Conservation (phyloP, 371 early-diverging fungal genomes). For the Rhizopus arrhizus region DNA sequence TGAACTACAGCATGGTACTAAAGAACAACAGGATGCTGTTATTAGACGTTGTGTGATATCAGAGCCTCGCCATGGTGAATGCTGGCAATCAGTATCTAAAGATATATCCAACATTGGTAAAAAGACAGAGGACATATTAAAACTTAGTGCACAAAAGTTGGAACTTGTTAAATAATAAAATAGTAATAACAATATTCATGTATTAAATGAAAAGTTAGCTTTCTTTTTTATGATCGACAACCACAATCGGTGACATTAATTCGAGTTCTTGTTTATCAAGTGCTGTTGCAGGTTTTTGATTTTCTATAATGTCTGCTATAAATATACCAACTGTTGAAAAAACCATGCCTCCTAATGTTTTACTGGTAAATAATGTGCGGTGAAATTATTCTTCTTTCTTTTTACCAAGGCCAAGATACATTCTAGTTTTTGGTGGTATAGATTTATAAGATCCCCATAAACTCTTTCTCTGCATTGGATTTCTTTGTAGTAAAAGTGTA, state of each 20-base stretch:
- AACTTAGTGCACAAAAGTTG: slow-evolving; percentile 57
- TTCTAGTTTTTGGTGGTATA: slow-evolving; percentile 43
- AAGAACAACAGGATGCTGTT: slow-evolving; percentile 59
- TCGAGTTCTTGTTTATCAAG: slow-evolving; percentile 39
- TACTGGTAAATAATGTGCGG: neutral
- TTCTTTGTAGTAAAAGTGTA: neutral
- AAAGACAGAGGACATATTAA: slow-evolving; percentile 66
- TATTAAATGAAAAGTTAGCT: neutral
- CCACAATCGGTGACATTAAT: slow-evolving; percentile 41
- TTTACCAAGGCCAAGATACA: slow-evolving; percentile 46
- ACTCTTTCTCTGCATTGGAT: slow-evolving; percentile 51
- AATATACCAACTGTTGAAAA: slow-evolving; percentile 51
- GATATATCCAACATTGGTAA: slow-evolving; percentile 72
- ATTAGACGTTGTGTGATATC: slow-evolving; percentile 74
- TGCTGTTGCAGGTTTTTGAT: slow-evolving; percentile 37
- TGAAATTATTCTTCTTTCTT: neutral
- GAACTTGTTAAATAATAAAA: slow-evolving; percentile 26
- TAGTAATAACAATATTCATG: neutral
- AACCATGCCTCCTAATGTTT: slow-evolving; percentile 47
- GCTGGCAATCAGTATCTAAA: slow-evolving; percentile 85
- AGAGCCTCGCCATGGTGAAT: slow-evolving; percentile 89
- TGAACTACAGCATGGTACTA: slow-evolving; percentile 79
- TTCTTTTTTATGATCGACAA: slow-evolving; percentile 41
- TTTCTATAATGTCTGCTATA: slow-evolving; percentile 48
- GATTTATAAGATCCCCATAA: slow-evolving; percentile 54